Evolutionary conservation across 352 stramenopile species (phyloP), one percentile per base, ranked within the genome.

Genomic region (Globisporangium spiculum): DNA sequence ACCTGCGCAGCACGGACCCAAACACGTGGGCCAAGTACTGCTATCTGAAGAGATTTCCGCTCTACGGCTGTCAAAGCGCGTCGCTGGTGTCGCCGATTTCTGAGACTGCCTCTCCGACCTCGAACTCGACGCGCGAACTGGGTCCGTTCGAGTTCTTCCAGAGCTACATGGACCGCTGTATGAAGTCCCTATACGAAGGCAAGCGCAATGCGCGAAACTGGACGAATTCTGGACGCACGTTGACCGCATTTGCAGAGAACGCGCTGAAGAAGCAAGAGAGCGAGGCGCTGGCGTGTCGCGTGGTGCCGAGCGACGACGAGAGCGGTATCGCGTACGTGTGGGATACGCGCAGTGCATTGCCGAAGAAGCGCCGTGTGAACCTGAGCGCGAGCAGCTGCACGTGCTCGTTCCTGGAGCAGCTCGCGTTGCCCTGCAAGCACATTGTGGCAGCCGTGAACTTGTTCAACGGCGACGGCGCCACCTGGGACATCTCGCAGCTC

Each of bases 131-230:
- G 14, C 62, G 73, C 10, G 71, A 74, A 18, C 56, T 75, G 46
- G 67, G 75, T 6, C 77, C 75, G 1, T 84, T 84, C 38, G 75
- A 80, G 50, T 81, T 84, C 36, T 84, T 82, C 52, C 75, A 80
- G 60, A 52, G 68, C 12, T 84, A 81, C 52, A 84, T 84, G 77
- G 75, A 84, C 65, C 73, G 75, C 38, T 79, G 73, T 30, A 83
- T 83, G 77, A 65, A 68, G 0, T 50, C 69, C 7, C 41, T 80
- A n/a, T 83, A 83, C 54, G 64, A 78, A 24, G 68, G 77, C n/a
- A 83, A 83, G 52, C 64, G 77, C n/a, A 58, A 73, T 7, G 69
- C 46, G 22, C 78, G 81, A 55, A 64, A 66, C n/a, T 79, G 67
- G 69, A 6, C 74, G 18, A 68, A 73, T 55, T 12, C 60, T 7